phyloP scores from a whole-genome alignment of 306 rosid genomes.

The Dalbergia cultrata region DNA sequence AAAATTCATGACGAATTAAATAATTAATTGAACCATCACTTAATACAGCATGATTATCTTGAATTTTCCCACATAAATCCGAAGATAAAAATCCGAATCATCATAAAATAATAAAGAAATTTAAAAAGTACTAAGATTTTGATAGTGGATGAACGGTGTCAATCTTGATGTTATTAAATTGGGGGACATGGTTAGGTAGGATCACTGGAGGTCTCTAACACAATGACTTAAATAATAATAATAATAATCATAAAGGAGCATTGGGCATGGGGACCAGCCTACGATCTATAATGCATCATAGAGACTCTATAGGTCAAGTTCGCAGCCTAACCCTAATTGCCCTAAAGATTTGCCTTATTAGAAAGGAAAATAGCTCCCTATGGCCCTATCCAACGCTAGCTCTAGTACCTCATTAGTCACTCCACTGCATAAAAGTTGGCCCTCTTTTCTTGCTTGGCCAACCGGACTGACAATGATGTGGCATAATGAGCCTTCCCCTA shows the following conservation, averaged over 20 bases:
- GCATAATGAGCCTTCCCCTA: constrained; percentile 25
- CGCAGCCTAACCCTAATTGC: constrained; percentile 48
- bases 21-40: constrained; percentile 14
- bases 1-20: neutral
- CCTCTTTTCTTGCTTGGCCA: constrained; percentile 48
- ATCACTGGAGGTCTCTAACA: constrained; percentile 19
- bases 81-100: neutral
- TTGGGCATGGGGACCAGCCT: constrained; percentile 48
- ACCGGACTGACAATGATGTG: constrained; percentile 51
- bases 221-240: constrained; percentile 3
- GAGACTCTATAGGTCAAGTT: constrained; percentile 54
- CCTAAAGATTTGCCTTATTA: constrained; percentile 42
- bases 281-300: neutral
- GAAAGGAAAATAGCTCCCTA: constrained; percentile 51
- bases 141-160: constrained; percentile 48
- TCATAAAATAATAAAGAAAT: neutral
- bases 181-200: constrained; percentile 48
- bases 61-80: neutral
- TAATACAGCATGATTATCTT: neutral
- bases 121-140: constrained; percentile 34
- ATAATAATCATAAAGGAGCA: neutral
- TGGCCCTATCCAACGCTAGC: constrained; percentile 32
- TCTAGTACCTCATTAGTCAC: constrained; percentile 41
- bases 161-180: constrained; percentile 40
- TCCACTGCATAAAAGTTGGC: constrained; percentile 46